Conservation (phyloP, 2,329 filamentous ascomycete species). For the Colletotrichum cereale region DNA sequence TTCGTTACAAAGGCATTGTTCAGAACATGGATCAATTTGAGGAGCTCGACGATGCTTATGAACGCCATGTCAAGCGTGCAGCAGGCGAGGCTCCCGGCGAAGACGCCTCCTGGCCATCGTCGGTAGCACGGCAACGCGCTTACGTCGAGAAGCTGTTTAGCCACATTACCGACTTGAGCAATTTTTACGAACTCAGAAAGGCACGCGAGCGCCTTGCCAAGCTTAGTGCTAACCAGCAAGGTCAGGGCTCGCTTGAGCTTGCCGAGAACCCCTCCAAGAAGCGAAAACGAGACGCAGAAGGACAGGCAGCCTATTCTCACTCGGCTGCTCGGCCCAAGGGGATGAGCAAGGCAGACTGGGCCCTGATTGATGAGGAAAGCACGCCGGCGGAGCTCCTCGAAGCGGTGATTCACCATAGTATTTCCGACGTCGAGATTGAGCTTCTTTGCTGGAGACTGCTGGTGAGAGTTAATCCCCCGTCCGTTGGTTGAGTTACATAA, state of each 20-base stretch:
- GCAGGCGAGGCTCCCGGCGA: not conserved
- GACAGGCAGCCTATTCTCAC: not conserved
- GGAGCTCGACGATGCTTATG: conserved; percentile 6
- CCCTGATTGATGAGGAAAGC: not conserved
- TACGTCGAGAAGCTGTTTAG: not conserved
- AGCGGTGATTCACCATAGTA: not conserved
- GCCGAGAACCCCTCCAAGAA: not conserved
- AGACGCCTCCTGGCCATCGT: conserved; percentile 3
- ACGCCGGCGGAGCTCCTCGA: not conserved
- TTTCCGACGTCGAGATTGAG: conserved; percentile 17
- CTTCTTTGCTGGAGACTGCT: conserved; percentile 21
- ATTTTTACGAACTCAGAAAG: conserved; percentile 26
- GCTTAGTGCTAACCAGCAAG: not conserved
- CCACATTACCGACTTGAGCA: not conserved
- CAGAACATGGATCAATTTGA: not conserved
- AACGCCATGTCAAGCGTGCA: not conserved
- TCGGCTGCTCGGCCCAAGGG: not conserved
- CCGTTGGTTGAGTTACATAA: rapidly evolving
- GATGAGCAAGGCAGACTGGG: conserved; percentile 20
- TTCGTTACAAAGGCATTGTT: not conserved
- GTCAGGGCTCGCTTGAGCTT: not conserved
- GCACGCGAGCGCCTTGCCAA: conserved; percentile 6
- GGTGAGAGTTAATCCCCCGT: not conserved
- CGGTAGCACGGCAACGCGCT: not conserved
- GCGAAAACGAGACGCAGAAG: not conserved